These are phyloP conservation scores for Yarrowia galli DNA, from an alignment of 1,139 yeast species.

Conservation along the genomic window DNA sequence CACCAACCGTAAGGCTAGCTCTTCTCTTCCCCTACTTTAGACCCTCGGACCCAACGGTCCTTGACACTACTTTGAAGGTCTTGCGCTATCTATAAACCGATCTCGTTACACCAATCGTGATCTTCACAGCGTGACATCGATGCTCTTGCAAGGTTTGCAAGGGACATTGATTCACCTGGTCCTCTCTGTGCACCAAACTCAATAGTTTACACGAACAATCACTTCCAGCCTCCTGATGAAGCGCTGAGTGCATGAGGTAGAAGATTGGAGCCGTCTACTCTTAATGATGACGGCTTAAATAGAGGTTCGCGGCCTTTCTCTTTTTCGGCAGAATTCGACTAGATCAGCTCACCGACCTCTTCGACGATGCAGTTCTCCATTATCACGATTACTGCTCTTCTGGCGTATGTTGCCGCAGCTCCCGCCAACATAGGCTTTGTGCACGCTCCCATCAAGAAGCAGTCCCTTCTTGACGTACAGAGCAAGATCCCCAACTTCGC, in stretches of 20 bases:
- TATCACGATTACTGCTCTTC: conserved; percentile 7
- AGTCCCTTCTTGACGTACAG: background rate
- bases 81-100: too few relatives aligned
- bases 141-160: too few relatives aligned
- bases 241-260: background rate
- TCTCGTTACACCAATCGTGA: too few relatives aligned
- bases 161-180: too few relatives aligned
- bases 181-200: too few relatives aligned
- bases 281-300: background rate
- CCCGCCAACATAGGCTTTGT: conserved; percentile 3
- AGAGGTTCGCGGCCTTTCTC: background rate
- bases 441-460: conserved; percentile 15
- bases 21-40: too few relatives aligned
- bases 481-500: conserved; percentile 21
- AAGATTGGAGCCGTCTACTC: background rate
- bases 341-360: background rate
- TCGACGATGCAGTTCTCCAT: conserved; percentile 24
- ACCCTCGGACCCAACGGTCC: too few relatives aligned
- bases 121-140: too few relatives aligned
- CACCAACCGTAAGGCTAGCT: too few relatives aligned
- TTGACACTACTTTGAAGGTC: too few relatives aligned
- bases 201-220: too few relatives aligned
- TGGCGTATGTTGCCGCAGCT: conserved; percentile 20
- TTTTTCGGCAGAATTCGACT: background rate
- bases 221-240: background rate